Base-by-base conservation (phyloP, 2,329 filamentous ascomycete species). In the Onygenales sp. region DNA sequence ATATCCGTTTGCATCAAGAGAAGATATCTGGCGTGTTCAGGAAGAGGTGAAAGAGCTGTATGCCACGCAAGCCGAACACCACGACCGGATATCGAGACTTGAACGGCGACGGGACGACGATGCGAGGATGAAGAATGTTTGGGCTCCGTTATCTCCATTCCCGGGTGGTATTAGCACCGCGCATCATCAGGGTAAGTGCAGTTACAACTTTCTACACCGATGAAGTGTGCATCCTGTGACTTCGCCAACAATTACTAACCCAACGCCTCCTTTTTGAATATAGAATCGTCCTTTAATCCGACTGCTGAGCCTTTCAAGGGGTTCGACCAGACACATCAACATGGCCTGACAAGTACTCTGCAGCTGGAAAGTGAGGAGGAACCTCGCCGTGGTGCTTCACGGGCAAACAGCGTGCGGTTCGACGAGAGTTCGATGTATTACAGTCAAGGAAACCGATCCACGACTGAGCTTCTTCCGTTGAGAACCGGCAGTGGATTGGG, bases 351-450 rank as follows among this genome's bases (percentile, higher is more conserved):
- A 48, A 86, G 85, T 50, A 88, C 87, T 52, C 78, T 96, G 54
- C 88, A 91, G 55, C 77, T 97, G 6, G 92, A 95, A 58, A 80
- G 85, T 4, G 91, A 95, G 57, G 90, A 97, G 34, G 84, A 89
- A 54, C 83, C 89, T 39, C 82, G 92, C 58, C 88, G 93, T 52
- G 88, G 88, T 17, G 86, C 89, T 14, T 98, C 93, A 14, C 82
- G 93, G 61, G 92, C 93, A 47, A 97, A 97, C 67, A 97, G 93
- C 65, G 93, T 98, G 61, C 87, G 93, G 39, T 98, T 98, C 63
- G 93, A 97, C 65, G 92, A 97, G 67, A 95, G 89, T 65, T 91
- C 92, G 11, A 83, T 95, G 61, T 90, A 90, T 67, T 94, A 93
- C 82, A 85, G 85, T 39, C 88, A 95, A 64, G 83, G 82, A 58